Evolutionary conservation across 306 rosid species (phyloP).

Genomic region (Trifolium repens): DNA sequence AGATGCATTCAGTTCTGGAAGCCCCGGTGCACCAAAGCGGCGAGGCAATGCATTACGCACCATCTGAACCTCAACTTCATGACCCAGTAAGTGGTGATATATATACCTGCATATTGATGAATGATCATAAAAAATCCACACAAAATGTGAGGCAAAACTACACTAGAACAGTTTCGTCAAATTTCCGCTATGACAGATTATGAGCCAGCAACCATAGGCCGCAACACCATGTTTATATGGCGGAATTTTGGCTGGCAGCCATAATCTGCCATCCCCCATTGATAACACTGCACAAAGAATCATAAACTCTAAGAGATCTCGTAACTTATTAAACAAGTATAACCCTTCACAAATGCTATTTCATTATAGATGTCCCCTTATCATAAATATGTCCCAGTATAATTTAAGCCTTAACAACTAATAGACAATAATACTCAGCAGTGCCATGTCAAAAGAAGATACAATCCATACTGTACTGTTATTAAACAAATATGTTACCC

Average conservation of each 20-base stretch:
- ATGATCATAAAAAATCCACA: conserved; percentile 7
- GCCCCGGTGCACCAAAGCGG: conserved; percentile 99
- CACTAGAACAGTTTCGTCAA: neutral
- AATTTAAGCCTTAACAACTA: conserved; percentile 19
- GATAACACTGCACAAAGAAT: neutral
- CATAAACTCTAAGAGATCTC: neutral
- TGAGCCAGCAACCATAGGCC: neutral
- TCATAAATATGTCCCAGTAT: conserved; percentile 3
- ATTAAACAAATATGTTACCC: conserved; percentile 2
- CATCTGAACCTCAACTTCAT: conserved; percentile 99
- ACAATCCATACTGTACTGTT: neutral
- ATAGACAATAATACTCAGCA: neutral
- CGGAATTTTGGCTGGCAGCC: neutral
- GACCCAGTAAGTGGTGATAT: conserved; percentile 96
- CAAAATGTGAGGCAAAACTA: conserved; percentile 6
- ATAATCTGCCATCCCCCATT: conserved; percentile 1
- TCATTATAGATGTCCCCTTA: neutral
- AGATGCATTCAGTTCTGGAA: conserved; percentile 98
- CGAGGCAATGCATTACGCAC: conserved; percentile 97
- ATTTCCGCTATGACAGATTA: neutral
- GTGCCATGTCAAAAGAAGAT: conserved; percentile 7
- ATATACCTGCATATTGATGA: conserved; percentile 71
- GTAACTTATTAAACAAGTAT: conserved; percentile 33
- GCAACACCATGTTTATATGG: neutral
- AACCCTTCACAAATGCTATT: conserved; percentile 13